Conservation (phyloP, 768 basidiomycete species). For the Boletus speciosus region DNA sequence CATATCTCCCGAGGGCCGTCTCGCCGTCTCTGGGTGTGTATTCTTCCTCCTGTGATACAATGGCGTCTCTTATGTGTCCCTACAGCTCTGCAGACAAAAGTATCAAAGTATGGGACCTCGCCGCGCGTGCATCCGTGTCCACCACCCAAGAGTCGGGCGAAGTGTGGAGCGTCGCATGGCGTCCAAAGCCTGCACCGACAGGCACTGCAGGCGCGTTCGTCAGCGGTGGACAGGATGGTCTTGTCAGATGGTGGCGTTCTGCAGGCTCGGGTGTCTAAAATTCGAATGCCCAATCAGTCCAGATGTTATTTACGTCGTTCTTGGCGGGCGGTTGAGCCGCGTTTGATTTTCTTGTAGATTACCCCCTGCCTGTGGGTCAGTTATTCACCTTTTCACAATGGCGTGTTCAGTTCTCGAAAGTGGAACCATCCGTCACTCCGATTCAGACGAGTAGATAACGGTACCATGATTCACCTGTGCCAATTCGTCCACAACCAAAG, state of each 20-base stretch:
- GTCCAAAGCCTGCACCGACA: slow-evolving; percentile 53
- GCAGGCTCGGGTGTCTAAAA: slow-evolving; percentile 46
- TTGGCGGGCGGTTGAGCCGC: not conserved
- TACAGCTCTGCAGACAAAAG: slow-evolving; percentile 79
- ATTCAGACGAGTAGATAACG: not conserved
- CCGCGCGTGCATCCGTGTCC: slow-evolving; percentile 67
- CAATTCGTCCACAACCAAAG: not conserved
- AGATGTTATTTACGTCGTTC: not conserved
- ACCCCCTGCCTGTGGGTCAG: not conserved
- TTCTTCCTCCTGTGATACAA: not conserved
- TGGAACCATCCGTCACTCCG: not conserved
- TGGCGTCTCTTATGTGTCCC: not conserved
- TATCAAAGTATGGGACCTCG: slow-evolving; percentile 85
- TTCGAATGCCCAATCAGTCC: too few species aligned
- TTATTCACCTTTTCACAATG: not conserved
- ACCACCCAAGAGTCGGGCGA: slow-evolving; percentile 77
- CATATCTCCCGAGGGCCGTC: slow-evolving; percentile 75
- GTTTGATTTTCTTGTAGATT: slow-evolving; percentile 1
- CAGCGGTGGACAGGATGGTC: slow-evolving; percentile 72
- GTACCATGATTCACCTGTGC: not conserved
- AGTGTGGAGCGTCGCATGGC: slow-evolving; percentile 84
- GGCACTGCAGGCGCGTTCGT: slow-evolving; percentile 63
- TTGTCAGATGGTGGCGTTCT: slow-evolving; percentile 74
- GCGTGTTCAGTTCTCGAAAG: not conserved
- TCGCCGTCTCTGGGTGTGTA: slow-evolving; percentile 76